Percentiles rank a stretch among this genome's conserved stretches.
phyloP scores from a whole-genome alignment of 2,329 filamentous ascomycete genomes.

The Aspergillus alliaceus region DNA sequence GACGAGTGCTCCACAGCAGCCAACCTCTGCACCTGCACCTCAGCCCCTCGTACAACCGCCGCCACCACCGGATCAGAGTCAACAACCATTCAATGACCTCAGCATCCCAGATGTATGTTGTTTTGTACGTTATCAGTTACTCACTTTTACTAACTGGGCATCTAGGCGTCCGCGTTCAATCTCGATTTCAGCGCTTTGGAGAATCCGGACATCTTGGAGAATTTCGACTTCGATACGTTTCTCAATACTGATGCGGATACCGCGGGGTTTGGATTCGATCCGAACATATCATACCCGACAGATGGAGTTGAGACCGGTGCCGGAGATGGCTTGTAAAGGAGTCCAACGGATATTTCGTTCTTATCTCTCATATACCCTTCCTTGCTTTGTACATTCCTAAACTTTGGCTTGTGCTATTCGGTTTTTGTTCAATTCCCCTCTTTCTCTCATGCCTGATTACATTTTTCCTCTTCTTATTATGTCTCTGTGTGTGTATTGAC shows the following conservation, averaged over 20 bases:
- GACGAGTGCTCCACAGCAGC: conserved; percentile 32
- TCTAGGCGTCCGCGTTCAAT: conserved; percentile 35
- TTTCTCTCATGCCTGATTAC: conserved; percentile 15
- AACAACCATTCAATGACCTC: conserved; percentile 34
- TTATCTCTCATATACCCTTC: conserved; percentile 40
- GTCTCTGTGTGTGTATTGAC: conserved; percentile 20
- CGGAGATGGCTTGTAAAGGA: conserved; percentile 39
- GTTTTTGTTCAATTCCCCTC: conserved; percentile 18
- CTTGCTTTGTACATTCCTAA: conserved; percentile 36
- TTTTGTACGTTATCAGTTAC: not conserved
- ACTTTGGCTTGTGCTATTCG: conserved; percentile 20
- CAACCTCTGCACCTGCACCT: conserved; percentile 37
- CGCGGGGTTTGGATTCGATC: conserved; percentile 45
- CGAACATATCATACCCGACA: conserved; percentile 37
- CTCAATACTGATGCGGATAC: conserved; percentile 55
- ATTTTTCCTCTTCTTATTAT: conserved; percentile 15
- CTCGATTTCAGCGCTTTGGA: conserved; percentile 48
- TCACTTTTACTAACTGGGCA: conserved; percentile 16
- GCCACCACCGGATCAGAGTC: conserved; percentile 31
- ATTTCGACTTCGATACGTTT: conserved; percentile 68
- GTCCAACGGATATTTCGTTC: conserved; percentile 33
- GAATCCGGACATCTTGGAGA: conserved; percentile 49
- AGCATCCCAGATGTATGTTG: conserved; percentile 39
- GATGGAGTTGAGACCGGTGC: conserved; percentile 47
- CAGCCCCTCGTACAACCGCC: conserved; percentile 31